Evolutionary conservation across 805 yeast genomes (phyloP), one percentile per base, ranked within the genome.

Genomic region (Yarrowia osloensis): DNA sequence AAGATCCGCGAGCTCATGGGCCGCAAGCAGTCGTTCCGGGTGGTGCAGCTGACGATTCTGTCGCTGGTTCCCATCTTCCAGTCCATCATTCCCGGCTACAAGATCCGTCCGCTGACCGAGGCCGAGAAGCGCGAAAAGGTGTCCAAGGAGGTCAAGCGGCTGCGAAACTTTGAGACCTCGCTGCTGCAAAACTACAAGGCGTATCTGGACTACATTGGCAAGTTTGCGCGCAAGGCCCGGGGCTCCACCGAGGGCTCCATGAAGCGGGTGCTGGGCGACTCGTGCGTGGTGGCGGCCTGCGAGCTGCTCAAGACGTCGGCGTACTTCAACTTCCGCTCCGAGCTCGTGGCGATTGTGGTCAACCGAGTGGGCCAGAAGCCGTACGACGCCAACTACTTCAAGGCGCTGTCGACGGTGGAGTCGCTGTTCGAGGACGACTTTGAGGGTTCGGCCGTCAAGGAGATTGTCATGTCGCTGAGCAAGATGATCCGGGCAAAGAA

Each of bases 21-120:
- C 54, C 71, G 68, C 67, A 88, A 95, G 1, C 84, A 82, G 71
- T 87, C 88, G 71, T 80, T 68, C 52, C 71, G 71, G 44, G 69
- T 70, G 84, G 67, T 88, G 83, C 73, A 89, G 76, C 80, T 92
- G 66, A 84, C 97, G 0, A 79, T 92, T 69, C 79, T 91, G 69
- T 88, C 98, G 0, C 81, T 93, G 69, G 88, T 91, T 2, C 91
- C 96, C 0, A 90, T 91, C 3, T 91, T 91, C 81, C 91, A 90
- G 72, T 84, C 88, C 67, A 84, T 95, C 55, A 87, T 95, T 1
- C 99, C 99, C 1, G 88, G 95, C 8, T 94, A 94, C 77, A 84
- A 87, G 69, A 91, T 94, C 65, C 83, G 97, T 74, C 89, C 96
- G 1, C 80, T 95, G 65, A 82, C 91, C 2, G 98, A 91, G 19